phyloP scores from a whole-genome alignment of 2,329 filamentous ascomycete genomes.

The Diaporthe eres region DNA sequence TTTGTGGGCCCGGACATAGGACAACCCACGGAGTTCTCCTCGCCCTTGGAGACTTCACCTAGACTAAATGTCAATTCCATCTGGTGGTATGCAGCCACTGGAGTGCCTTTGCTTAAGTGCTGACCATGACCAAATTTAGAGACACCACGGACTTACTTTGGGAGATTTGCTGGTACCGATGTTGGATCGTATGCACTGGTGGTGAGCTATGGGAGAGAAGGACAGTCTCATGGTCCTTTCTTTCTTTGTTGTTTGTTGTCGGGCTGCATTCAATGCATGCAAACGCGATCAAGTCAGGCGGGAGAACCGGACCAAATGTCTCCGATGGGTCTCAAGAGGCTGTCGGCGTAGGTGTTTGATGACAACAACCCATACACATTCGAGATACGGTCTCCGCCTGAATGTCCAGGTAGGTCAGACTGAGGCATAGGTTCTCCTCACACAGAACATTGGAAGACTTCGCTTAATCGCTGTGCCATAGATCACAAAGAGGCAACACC shows the following conservation, averaged over 20 bases:
- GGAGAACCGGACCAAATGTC: not conserved
- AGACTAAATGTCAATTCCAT: not conserved
- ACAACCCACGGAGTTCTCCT: not conserved
- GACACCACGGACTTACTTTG: not conserved
- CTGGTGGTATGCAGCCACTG: not conserved
- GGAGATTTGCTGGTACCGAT: not conserved
- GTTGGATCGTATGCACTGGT: not conserved
- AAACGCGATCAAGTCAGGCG: not conserved
- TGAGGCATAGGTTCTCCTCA: too few species aligned
- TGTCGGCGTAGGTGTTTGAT: not conserved
- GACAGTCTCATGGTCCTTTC: too few species aligned
- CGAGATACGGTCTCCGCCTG: not conserved
- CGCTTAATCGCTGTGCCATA: conserved; percentile 4
- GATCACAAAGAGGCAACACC: not conserved
- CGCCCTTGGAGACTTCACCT: not conserved
- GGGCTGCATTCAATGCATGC: not conserved
- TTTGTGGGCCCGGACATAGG: not conserved
- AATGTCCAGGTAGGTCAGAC: not conserved
- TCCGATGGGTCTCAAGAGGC: not conserved
- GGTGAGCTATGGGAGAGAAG: not conserved
- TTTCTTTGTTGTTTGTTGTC: not conserved
- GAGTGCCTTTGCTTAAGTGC: not conserved
- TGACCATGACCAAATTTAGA: too few species aligned
- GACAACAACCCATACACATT: too few species aligned
- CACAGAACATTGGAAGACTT: not conserved